A percentile compares a stretch with the other conserved stretches of the same genome.
Evolutionary conservation across 768 basidiomycete genomes (phyloP).

Genomic region (Calocybe indica): DNA sequence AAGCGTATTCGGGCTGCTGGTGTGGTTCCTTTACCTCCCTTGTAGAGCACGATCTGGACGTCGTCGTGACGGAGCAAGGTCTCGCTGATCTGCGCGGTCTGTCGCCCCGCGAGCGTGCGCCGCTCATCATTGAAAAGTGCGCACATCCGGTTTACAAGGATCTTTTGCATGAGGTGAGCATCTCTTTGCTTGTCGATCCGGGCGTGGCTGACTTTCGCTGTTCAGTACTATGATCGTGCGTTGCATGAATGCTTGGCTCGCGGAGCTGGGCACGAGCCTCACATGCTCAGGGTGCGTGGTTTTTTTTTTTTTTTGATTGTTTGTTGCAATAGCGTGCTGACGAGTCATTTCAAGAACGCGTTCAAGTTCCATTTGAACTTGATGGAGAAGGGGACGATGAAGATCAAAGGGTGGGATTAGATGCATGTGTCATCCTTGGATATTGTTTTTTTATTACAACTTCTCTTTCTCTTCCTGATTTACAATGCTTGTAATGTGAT

Average conservation of each 20-base stretch:
- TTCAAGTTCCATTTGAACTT: constrained; percentile 16
- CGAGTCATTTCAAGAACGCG: constrained; percentile 12
- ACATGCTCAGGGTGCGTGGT: constrained; percentile 36
- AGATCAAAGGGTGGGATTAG: constrained; percentile 18
- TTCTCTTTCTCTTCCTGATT: too few species aligned
- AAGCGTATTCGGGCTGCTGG: too few species aligned
- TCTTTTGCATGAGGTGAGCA: constrained; percentile 27
- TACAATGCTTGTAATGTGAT: too few species aligned
- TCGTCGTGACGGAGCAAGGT: constrained; percentile 44
- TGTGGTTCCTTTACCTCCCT: not conserved
- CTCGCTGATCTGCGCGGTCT: constrained; percentile 42
- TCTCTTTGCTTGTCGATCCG: constrained; percentile 1
- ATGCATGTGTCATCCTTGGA: not conserved
- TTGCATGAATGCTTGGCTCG: constrained; percentile 36
- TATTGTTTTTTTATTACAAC: too few species aligned
- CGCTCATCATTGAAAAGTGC: constrained; percentile 40
- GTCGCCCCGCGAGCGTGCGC: constrained; percentile 39
- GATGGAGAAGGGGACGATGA: constrained; percentile 21
- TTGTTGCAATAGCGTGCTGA: not conserved
- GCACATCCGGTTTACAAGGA: constrained; percentile 43
- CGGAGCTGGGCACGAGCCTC: constrained; percentile 42
- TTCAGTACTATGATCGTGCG: constrained; percentile 36
- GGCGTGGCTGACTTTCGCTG: not conserved
- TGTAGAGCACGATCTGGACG: constrained; percentile 40
- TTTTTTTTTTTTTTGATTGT: not conserved